Conservation (phyloP, 2,329 filamentous ascomycete species). For the Pseudopithomyces maydicus region DNA sequence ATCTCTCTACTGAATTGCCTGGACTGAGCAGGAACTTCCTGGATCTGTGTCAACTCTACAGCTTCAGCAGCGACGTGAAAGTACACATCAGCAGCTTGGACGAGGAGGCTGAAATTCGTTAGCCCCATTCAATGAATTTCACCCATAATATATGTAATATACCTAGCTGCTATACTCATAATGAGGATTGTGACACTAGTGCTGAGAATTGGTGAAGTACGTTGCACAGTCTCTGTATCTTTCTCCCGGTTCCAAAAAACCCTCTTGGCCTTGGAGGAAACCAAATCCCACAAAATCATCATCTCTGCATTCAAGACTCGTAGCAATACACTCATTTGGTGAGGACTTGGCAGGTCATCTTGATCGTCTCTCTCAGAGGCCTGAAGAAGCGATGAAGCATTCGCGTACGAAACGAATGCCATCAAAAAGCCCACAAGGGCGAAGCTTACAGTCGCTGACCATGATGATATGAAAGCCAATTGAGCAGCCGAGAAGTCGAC, state of each 20-base stretch:
- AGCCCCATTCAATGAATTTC: background rate
- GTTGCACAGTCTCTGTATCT: background rate
- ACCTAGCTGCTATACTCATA: constrained; percentile 13
- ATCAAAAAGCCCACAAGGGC: constrained; percentile 16
- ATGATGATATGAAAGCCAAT: constrained; percentile 19
- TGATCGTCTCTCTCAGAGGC: constrained; percentile 8
- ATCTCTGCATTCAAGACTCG: constrained; percentile 19
- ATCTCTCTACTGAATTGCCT: constrained; percentile 13
- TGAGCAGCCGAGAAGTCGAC: constrained; percentile 16
- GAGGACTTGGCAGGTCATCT: constrained; percentile 11
- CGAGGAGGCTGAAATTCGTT: constrained; percentile 11
- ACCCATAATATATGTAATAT: background rate
- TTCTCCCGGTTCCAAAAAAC: constrained; percentile 10
- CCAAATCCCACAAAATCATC: constrained; percentile 10
- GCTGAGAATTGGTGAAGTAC: constrained; percentile 4
- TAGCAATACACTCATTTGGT: constrained; percentile 14
- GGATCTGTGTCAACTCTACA: constrained; percentile 9
- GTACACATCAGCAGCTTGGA: constrained; percentile 20
- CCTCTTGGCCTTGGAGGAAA: background rate
- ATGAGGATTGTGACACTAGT: constrained; percentile 8
- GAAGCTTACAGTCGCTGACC: constrained; percentile 18
- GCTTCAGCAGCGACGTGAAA: constrained; percentile 17
- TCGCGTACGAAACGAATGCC: constrained; percentile 12
- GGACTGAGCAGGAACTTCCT: background rate
- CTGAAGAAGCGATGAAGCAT: constrained; percentile 7